Base-by-base conservation (phyloP, 1,284 basidiomycete genomes). In the Earliella scabrosa region DNA sequence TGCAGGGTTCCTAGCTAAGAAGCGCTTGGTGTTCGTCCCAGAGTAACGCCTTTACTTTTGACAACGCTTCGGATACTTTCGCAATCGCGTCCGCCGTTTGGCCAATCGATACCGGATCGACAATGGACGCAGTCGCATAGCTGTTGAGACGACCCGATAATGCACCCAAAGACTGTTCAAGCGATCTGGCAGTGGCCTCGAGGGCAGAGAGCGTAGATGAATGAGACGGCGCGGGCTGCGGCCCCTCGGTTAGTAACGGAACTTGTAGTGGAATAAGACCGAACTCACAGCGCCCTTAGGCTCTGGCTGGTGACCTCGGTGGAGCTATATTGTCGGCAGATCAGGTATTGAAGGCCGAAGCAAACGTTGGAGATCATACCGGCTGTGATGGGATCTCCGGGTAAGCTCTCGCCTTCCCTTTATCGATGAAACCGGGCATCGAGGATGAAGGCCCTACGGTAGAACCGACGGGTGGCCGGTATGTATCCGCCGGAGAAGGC, bases 41-140 rank as follows among this genome's bases (percentile, higher is more conserved):
- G 20, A 83, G 81, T 47, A 91, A 71, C 58, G 85, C 77, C 56
- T 78, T 82, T 49, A 89, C 79, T 54, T 86, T 78, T 7, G 73
- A 71, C 53, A 92, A 72, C 10, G 89, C 88, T 60, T 83, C 79
- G 2, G 83, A 78, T 13, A 88, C 83, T 66, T 85, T 88, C 43
- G 74, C 71, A 43, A 92, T 88, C 1, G 87, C 82, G 58, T 91
- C 87, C n/a, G 89, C 88, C 4, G 82, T 84, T 44, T 76, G 73
- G 24, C 78, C 80, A 49, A 92, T 81, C 16, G 78, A 73, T 18
- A 64, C 52, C 21, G 79, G 75, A 63, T 91, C 86, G 46, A 81
- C 40, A 26, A 71, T 56, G 6, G 74, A 62, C 40, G 69, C 73
- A 27, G 70, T 69, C 5, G 83, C 76, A 20, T 83, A 71, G 23